phyloP scores from a whole-genome alignment of 495 filamentous ascomycete genomes.

The Talaromyces nanjingensis region DNA sequence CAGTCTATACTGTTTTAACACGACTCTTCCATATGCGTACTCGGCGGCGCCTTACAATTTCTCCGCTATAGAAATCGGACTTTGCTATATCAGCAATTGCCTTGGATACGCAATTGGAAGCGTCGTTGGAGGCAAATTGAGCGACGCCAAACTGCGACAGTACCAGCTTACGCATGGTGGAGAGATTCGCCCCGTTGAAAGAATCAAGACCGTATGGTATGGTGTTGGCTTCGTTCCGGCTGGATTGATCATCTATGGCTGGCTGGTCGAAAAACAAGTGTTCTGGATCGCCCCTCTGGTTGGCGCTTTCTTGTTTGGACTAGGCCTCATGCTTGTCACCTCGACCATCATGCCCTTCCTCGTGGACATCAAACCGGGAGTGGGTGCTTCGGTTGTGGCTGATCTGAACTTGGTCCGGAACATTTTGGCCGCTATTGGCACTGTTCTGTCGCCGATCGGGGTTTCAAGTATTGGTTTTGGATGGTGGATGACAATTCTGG shows the following conservation, averaged over 20 bases:
- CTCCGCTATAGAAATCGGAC: constrained; percentile 10
- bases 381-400: background rate
- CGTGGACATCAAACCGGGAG: background rate
- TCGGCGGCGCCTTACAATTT: constrained; percentile 12
- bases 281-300: constrained; percentile 12
- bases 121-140: constrained; percentile 10
- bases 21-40: constrained; percentile 10
- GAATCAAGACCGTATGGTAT: constrained; percentile 13
- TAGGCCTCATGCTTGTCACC: background rate
- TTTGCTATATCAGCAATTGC: constrained; percentile 8
- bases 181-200: constrained; percentile 2
- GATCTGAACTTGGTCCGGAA: constrained; percentile 1
- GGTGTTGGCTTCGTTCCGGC: constrained; percentile 11
- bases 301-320: background rate
- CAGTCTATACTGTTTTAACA: constrained; percentile 11
- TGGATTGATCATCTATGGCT: constrained; percentile 12
- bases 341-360: constrained; percentile 5
- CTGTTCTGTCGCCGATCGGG: background rate
- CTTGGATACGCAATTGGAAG: constrained; percentile 9
- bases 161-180: constrained; percentile 2
- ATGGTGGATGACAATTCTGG: constrained; percentile 5
- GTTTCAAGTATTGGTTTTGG: background rate
- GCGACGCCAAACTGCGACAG: constrained; percentile 6
- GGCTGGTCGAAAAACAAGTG: background rate
- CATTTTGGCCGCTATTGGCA: background rate